Evolutionary conservation across 192 early-diverging fungal genomes (phyloP).

Genomic region (Neocallimastix lanati): DNA sequence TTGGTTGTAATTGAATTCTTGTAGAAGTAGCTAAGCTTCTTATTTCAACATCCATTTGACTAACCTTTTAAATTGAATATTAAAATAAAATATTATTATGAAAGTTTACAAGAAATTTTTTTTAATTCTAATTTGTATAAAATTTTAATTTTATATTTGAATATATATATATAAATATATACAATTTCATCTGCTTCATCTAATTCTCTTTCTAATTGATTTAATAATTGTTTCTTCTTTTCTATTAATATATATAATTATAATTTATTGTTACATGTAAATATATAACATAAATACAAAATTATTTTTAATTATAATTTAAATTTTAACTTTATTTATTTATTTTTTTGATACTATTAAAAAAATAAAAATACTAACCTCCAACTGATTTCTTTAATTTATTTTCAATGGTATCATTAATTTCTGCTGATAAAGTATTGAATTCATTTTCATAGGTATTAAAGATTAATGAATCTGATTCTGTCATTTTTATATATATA

Average conservation of each 20-base stretch:
- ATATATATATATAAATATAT: conserved; percentile 4
- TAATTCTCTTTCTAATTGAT: conserved; percentile 62
- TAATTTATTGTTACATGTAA: too few relatives aligned
- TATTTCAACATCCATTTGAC: conserved; percentile 88
- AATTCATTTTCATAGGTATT: neutral
- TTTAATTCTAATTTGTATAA: too few relatives aligned
- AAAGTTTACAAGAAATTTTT: too few relatives aligned
- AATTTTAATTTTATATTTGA: neutral
- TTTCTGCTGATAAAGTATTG: neutral
- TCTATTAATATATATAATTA: too few relatives aligned
- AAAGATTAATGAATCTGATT: neutral
- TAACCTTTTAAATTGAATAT: conserved; percentile 28
- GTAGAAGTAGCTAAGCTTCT: conserved; percentile 43
- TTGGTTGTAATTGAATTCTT: conserved; percentile 45
- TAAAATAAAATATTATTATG: too few relatives aligned
- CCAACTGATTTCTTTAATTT: neutral
- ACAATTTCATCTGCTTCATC: conserved; percentile 84
- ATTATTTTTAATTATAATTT: too few relatives aligned
- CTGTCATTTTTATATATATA: neutral
- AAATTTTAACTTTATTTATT: too few relatives aligned
- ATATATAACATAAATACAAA: too few relatives aligned
- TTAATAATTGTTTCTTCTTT: conserved; percentile 48
- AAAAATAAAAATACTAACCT: too few relatives aligned
- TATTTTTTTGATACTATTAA: too few relatives aligned
- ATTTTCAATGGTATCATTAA: neutral